Conservation (phyloP, 2,329 filamentous ascomycete genomes). For the Fonsecaea erecta region DNA sequence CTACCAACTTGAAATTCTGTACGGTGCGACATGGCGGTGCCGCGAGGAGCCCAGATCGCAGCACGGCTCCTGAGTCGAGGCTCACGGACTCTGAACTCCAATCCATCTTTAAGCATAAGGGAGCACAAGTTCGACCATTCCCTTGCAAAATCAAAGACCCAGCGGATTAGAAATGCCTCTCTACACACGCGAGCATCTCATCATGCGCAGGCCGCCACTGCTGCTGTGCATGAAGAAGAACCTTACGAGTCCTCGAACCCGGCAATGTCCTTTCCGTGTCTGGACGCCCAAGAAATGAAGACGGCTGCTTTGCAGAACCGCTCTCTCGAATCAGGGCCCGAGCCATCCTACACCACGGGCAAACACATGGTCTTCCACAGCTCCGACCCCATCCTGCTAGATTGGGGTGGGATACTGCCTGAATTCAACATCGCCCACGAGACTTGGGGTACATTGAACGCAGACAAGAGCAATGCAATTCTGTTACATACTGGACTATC, state of each 20-base stretch:
- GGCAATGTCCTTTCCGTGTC: slow-evolving; percentile 85
- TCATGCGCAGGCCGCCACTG: slow-evolving; percentile 33
- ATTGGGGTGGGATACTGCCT: slow-evolving; percentile 92
- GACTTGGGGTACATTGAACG: slow-evolving; percentile 83
- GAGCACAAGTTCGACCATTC: background rate
- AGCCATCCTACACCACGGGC: slow-evolving; percentile 91
- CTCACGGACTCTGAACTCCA: slow-evolving; percentile 18
- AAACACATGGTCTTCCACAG: slow-evolving; percentile 80
- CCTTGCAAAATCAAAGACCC: background rate
- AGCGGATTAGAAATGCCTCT: slow-evolving; percentile 18
- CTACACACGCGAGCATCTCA: slow-evolving; percentile 30
- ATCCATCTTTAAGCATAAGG: slow-evolving; percentile 13
- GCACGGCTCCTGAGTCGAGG: slow-evolving; percentile 35
- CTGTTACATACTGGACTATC: slow-evolving; percentile 92
- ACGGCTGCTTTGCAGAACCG: slow-evolving; percentile 68
- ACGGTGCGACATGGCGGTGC: slow-evolving; percentile 29
- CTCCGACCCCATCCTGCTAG: slow-evolving; percentile 74
- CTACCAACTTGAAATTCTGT: background rate
- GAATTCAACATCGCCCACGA: slow-evolving; percentile 92
- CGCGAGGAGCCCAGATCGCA: slow-evolving; percentile 36
- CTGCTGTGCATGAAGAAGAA: slow-evolving; percentile 32
- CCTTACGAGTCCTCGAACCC: slow-evolving; percentile 67
- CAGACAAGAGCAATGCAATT: slow-evolving; percentile 83
- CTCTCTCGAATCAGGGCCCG: slow-evolving; percentile 76
- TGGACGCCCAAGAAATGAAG: slow-evolving; percentile 79